These are phyloP conservation scores for Coemansia sp. DNA, from an alignment of 192 early-diverging fungal species.

Conservation along the genomic window DNA sequence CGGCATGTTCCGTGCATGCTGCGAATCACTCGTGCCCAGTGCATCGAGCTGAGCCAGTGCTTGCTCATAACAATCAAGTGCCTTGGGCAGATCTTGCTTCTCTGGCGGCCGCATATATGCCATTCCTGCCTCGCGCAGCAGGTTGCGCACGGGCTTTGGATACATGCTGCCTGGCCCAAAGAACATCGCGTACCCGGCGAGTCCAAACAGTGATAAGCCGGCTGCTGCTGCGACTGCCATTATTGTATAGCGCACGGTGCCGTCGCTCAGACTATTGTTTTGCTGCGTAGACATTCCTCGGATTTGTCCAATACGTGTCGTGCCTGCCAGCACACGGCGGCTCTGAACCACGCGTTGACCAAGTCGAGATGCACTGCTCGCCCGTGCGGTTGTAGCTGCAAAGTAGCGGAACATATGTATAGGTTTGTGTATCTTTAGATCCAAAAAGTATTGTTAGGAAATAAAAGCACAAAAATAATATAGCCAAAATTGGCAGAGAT, in stretches of 20 bases:
- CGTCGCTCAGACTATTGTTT: neutral
- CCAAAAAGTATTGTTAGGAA: neutral
- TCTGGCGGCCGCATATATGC: conserved; percentile 33
- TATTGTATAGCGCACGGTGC: conserved; percentile 19
- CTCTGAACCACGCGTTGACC: neutral
- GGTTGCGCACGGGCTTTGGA: conserved; percentile 29
- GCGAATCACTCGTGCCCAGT: conserved; percentile 25
- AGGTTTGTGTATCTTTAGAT: neutral
- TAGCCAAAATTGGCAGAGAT: neutral
- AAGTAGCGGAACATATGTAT: neutral
- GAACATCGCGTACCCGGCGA: conserved; percentile 29
- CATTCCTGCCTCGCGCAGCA: conserved; percentile 45
- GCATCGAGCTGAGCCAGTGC: conserved; percentile 36
- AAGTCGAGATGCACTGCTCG: neutral
- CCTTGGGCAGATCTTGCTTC: conserved; percentile 51
- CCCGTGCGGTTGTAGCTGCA: neutral
- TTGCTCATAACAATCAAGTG: conserved; percentile 32
- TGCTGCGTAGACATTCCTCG: conserved; percentile 13
- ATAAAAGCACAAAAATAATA: neutral
- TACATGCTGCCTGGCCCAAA: conserved; percentile 36
- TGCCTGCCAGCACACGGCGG: neutral
- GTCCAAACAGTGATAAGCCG: conserved; percentile 12
- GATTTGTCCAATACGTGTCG: neutral
- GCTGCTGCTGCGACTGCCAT: conserved; percentile 3
- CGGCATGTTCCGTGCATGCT: conserved; percentile 24